Conservation (phyloP, 2,329 filamentous ascomycete genomes). For the Xylariales sp. region DNA sequence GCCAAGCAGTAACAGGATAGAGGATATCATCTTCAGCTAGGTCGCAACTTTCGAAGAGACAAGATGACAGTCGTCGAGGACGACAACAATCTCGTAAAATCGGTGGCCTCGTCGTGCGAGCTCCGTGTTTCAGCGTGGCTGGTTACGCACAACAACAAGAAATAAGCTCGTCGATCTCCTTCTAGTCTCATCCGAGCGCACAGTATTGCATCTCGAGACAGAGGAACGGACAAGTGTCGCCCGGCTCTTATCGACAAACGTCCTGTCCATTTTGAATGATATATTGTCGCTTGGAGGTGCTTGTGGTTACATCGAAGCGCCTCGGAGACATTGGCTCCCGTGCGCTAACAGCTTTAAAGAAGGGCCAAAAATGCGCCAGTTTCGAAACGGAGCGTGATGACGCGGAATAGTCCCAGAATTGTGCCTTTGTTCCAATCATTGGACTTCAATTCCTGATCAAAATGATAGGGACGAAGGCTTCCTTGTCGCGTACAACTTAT, state of each 20-base stretch:
- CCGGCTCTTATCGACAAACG: not conserved
- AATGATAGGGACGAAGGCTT: not conserved
- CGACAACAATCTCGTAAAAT: too few species aligned
- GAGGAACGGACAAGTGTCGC: not conserved
- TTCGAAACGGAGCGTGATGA: not conserved
- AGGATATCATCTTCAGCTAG: constrained; percentile 30
- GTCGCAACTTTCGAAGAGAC: too few species aligned
- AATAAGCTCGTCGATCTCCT: not conserved
- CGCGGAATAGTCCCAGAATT: too few species aligned
- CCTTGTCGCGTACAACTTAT: too few species aligned
- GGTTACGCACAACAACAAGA: not conserved
- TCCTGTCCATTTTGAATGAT: not conserved
- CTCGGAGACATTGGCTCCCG: constrained; percentile 6
- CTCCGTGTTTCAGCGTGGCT: constrained; percentile 7
- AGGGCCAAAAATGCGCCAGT: not conserved
- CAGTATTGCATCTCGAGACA: not conserved
- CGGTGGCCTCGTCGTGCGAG: too few species aligned
- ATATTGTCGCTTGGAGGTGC: not conserved
- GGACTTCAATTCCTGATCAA: not conserved
- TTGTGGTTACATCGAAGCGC: not conserved
- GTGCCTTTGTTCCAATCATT: not conserved
- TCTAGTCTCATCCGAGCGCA: not conserved
- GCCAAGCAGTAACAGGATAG: constrained; percentile 29
- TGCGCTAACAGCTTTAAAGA: constrained; percentile 6
- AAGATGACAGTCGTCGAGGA: too few species aligned